Evolutionary conservation across 352 stramenopile species (phyloP), one percentile per base, ranked within the genome.

Genomic region (Phytophthora cryptogea): DNA sequence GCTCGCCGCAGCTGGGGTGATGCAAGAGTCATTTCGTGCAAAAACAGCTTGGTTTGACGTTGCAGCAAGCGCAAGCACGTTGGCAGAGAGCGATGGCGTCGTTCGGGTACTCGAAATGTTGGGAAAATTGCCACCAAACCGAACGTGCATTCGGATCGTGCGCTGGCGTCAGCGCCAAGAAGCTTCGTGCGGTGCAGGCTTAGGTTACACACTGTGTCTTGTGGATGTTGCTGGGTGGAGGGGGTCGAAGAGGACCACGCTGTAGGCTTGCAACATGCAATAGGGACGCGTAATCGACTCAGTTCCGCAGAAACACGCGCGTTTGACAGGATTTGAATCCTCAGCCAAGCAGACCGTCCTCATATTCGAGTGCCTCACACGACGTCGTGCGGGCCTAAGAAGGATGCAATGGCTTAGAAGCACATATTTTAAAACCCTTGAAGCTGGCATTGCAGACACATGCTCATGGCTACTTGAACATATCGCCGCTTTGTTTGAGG

Each of bases 301-400:
- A 36, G 32, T 54, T 60, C 57, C 35, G 26, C 57, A 54, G 57
- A 59, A 65, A 65, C 49, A 49, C 57, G 49, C 48, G 48, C 32
- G 54, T 28, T 51, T n/a, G n/a, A 36, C 14, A 2, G 35, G 35
- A 40, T 40, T 40, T 40, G 13, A 14, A 40, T 40, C 20, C 14
- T 40, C 35, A 40, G 20, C 35, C 13, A 40, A 40, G 11, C 35
- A 40, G 14, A 6, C 16, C 4, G 7, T 20, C 35, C 33, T 39
- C 33, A 16, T 23, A 23, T 23, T 23, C 20, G 20, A 23, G 20
- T 23, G 20, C 20, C n/a, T n/a, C n/a, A n/a, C n/a, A n/a, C n/a
- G n/a, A n/a, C n/a, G n/a, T n/a, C n/a, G n/a, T n/a, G n/a, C n/a
- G n/a, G n/a, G n/a, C n/a, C 20, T 23, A 23, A 23, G 20, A 3